These are phyloP conservation scores for Coemansia sp. DNA, from an alignment of 192 early-diverging fungal species.

Conservation along the genomic window DNA sequence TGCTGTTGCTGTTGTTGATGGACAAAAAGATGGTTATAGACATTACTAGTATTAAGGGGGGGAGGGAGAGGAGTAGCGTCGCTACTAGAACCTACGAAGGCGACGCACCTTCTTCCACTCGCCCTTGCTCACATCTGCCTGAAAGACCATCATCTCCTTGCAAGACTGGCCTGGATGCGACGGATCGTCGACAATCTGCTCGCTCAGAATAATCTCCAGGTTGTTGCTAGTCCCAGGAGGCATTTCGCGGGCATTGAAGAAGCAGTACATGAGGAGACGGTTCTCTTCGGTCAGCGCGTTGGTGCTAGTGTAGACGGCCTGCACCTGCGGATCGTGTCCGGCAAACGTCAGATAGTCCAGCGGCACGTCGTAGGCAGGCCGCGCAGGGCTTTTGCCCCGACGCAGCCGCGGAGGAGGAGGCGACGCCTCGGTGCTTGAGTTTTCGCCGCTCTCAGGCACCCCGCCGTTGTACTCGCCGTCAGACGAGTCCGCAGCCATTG, in stretches of 20 bases:
- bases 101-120: slow-evolving; percentile 40
- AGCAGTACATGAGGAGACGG: slow-evolving; percentile 48
- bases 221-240: slow-evolving; percentile 16
- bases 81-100: slow-evolving; percentile 9
- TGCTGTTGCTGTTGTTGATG: not conserved
- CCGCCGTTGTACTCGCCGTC: slow-evolving; percentile 12
- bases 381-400: not conserved
- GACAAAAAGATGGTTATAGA: slow-evolving; percentile 9
- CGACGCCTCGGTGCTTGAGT: slow-evolving; percentile 5
- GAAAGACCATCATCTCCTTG: slow-evolving; percentile 30
- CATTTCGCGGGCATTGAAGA: slow-evolving; percentile 29
- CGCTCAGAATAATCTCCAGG: slow-evolving; percentile 35
- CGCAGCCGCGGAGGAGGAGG: not conserved
- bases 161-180: slow-evolving; percentile 17
- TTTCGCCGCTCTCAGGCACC: not conserved
- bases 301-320: slow-evolving; percentile 33
- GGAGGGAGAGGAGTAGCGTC: not conserved
- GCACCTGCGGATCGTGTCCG: slow-evolving; percentile 22
- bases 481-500: slow-evolving; percentile 14
- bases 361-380: slow-evolving; percentile 18
- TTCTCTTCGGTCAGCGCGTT: slow-evolving; percentile 32
- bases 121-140: slow-evolving; percentile 17
- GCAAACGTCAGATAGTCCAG: slow-evolving; percentile 33
- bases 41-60: not conserved
- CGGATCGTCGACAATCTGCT: slow-evolving; percentile 25